These are phyloP conservation scores for Gentiana straminea DNA, from an alignment of 257 asterid genomes.

Conservation along the genomic window DNA sequence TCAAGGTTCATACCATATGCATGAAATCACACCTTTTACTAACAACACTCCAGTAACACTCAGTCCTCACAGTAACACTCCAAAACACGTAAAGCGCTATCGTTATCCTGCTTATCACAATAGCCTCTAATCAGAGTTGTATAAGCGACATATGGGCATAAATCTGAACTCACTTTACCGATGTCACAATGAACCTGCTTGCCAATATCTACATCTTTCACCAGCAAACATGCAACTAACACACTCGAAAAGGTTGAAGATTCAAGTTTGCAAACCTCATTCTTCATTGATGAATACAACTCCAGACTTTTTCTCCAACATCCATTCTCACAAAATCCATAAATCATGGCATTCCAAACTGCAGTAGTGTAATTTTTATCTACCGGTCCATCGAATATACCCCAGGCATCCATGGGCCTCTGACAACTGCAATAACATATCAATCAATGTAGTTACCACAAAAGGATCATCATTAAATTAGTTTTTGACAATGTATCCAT, in stretches of 20 bases:
- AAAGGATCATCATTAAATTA: slow-evolving; percentile 41
- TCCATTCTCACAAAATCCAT: slow-evolving; percentile 54
- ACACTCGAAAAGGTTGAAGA: slow-evolving; percentile 55
- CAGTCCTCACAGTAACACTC: too few relatives aligned
- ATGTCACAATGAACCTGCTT: slow-evolving; percentile 62
- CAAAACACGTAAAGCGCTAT: too few relatives aligned
- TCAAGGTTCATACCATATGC: too few relatives aligned
- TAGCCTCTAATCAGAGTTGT: too few relatives aligned
- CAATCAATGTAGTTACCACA: slow-evolving; percentile 54
- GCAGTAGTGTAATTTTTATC: slow-evolving; percentile 27
- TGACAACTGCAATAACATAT: slow-evolving; percentile 40
- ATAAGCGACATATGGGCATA: too few relatives aligned
- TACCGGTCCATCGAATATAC: slow-evolving; percentile 35
- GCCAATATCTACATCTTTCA: slow-evolving; percentile 35
- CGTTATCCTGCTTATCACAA: too few relatives aligned
- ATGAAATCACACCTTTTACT: too few relatives aligned
- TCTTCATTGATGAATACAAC: slow-evolving; percentile 37
- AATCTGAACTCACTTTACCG: slow-evolving; percentile 45
- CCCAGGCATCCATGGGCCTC: slow-evolving; percentile 56
- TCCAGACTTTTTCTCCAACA: slow-evolving; percentile 46
- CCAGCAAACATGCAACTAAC: slow-evolving; percentile 55
- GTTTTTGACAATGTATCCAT: slow-evolving; percentile 51
- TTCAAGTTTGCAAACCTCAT: slow-evolving; percentile 31
- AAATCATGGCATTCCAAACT: slow-evolving; percentile 71
- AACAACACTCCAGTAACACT: too few relatives aligned